Percentiles rank a stretch among this genome's conserved stretches.
phyloP scores from a whole-genome alignment of 495 filamentous ascomycete genomes.

The Monascus purpureus region DNA sequence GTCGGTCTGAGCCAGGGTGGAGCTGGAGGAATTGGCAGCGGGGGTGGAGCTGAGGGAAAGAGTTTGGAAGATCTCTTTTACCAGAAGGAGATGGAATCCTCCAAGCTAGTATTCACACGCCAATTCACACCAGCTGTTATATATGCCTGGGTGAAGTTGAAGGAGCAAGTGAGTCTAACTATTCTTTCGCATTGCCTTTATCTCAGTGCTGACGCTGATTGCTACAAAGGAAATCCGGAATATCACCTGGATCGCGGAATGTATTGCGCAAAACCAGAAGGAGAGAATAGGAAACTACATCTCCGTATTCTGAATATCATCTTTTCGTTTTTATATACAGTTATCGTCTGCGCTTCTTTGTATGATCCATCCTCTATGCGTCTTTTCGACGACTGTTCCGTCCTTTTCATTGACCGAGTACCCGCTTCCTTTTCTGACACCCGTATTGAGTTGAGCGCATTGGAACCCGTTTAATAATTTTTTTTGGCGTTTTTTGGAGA shows the following conservation, averaged over 20 bases:
- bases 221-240: conserved; percentile 85
- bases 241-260: conserved; percentile 98
- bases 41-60: conserved; percentile 61
- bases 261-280: conserved; percentile 99
- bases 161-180: conserved; percentile 67
- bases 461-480: no score
- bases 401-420: background rate
- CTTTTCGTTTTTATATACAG: background rate
- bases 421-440: no score
- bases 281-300: conserved; percentile 98
- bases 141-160: conserved; percentile 94
- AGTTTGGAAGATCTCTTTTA: conserved; percentile 97
- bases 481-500: no score
- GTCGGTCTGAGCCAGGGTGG: conserved; percentile 69
- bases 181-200: background rate
- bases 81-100: conserved; percentile 98
- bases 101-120: conserved; percentile 84
- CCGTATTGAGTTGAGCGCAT: conserved; percentile 1
- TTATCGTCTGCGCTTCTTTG: no score
- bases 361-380: conserved; percentile 2
- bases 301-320: conserved; percentile 61
- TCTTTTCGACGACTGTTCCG: background rate
- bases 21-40: conserved; percentile 57
- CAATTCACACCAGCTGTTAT: conserved; percentile 94
- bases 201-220: conserved; percentile 4